Percentiles rank a stretch among this genome's conserved stretches.
Evolutionary conservation across 106 monocot species (phyloP).

Genomic region (Agapanthus africanus): DNA sequence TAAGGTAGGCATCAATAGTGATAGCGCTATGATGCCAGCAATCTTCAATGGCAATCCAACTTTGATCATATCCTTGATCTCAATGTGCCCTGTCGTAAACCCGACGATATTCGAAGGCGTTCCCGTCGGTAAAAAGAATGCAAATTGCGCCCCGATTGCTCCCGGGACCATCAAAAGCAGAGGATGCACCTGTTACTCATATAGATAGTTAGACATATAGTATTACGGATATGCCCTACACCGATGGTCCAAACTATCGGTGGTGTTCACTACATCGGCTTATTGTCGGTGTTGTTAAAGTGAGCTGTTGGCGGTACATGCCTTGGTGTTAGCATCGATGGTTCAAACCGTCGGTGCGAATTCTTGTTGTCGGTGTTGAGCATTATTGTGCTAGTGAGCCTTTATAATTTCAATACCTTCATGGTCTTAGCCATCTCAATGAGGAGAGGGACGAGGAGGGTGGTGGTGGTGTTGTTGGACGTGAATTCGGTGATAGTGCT

Average conservation of each 20-base stretch:
- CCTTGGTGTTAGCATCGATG: too few relatives aligned
- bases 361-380: too few relatives aligned
- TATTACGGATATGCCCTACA: too few relatives aligned
- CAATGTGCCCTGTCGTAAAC: constrained; percentile 65
- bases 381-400: too few relatives aligned
- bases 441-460: constrained; percentile 68
- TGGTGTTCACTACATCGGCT: too few relatives aligned
- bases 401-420: too few relatives aligned
- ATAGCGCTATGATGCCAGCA: constrained; percentile 37
- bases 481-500: constrained; percentile 75
- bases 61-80: constrained; percentile 72
- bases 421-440: constrained; percentile 57
- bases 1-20: constrained; percentile 74
- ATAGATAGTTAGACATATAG: too few relatives aligned
- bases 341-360: too few relatives aligned
- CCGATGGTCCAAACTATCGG: too few relatives aligned
- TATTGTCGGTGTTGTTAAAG: too few relatives aligned
- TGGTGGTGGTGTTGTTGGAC: constrained; percentile 72
- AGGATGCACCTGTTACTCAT: constrained; percentile 49
- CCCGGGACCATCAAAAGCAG: constrained; percentile 80
- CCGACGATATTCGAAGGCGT: constrained; percentile 85
- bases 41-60: constrained; percentile 67
- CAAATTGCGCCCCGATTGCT: constrained; percentile 76
- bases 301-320: too few relatives aligned
- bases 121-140: constrained; percentile 76